Conservation (phyloP, 768 basidiomycete genomes). For the Dioszegia hungarica region DNA sequence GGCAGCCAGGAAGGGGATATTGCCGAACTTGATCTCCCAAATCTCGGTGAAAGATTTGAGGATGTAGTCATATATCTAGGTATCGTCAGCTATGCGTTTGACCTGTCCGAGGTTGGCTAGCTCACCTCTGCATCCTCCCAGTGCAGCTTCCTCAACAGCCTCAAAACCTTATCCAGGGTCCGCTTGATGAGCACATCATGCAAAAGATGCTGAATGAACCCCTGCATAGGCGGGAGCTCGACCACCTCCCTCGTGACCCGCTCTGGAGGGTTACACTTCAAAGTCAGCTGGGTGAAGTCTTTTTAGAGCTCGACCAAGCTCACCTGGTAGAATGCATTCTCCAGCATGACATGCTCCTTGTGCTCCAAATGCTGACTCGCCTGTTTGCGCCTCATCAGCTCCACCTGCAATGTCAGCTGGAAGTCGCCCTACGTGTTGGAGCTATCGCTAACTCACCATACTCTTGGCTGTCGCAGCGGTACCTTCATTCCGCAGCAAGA, state of each 20-base stretch:
- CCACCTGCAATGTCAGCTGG: slow-evolving; percentile 57
- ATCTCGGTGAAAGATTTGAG: slow-evolving; percentile 94
- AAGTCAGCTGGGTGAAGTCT: too few relatives aligned
- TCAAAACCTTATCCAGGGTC: slow-evolving; percentile 92
- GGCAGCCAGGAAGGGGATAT: slow-evolving; percentile 84
- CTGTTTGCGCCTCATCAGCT: slow-evolving; percentile 92
- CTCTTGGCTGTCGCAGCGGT: slow-evolving; percentile 79
- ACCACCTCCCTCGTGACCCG: slow-evolving; percentile 80
- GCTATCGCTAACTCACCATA: slow-evolving; percentile 53
- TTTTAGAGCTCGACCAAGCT: slow-evolving; percentile 15
- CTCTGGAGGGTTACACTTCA: slow-evolving; percentile 93
- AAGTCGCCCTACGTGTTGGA: too few relatives aligned
- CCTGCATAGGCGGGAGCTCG: slow-evolving; percentile 74
- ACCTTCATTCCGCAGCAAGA: slow-evolving; percentile 77
- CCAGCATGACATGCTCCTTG: slow-evolving; percentile 77
- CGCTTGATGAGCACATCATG: slow-evolving; percentile 88
- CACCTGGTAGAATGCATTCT: slow-evolving; percentile 98
- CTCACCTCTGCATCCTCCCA: slow-evolving; percentile 71
- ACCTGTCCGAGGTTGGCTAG: neutral
- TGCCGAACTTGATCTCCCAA: slow-evolving; percentile 93
- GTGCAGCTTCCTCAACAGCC: slow-evolving; percentile 84
- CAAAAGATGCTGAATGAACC: slow-evolving; percentile 93
- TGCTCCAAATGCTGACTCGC: slow-evolving; percentile 88
- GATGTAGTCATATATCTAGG: slow-evolving; percentile 59
- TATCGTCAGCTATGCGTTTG: neutral